Base-by-base conservation (phyloP, 2,329 filamentous ascomycete species). In the Raffaelea albimanens region DNA sequence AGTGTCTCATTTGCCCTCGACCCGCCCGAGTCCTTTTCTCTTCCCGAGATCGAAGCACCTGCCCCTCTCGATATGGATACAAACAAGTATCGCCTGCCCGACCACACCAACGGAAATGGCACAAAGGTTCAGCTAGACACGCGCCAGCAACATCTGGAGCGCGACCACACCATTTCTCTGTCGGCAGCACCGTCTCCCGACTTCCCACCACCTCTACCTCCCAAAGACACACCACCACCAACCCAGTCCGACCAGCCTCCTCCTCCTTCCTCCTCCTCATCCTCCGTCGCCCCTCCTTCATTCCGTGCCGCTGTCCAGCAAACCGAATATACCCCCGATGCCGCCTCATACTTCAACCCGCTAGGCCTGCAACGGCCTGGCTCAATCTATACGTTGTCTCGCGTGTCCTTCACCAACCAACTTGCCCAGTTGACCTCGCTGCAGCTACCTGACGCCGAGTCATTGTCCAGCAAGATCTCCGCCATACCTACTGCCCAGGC, bases 321-420 rank as follows among this genome's bases (percentile, higher is more conserved):
- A 51, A 22, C 40, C 19, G 68, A 72, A 25, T 75, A 68, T 53
- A 68, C 70, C 16, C 66, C 72, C 40, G 74, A 77, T 47, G 66
- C 75, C 29, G 67, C 72, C 36, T 71, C 75, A 34, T 85, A 85
- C 62, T 87, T 87, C 62, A 80, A 82, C 34, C 78, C 80, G 4
- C 72, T 80, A 40, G 78, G 78, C 20, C 70, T 81, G 41, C 78
- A 78, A 49, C 78, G 89, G 13, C 75, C 89, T 3, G 86, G 86
- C 39, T 97, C 91, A 33, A 89, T 97, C 56, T 96, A 95, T 66
- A 95, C 93, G 2, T 77, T 98, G 50, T 95, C 89, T 2, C 81
- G 91, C 40, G 85, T 85, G 31, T 96, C 91, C 7, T 95, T 98
- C 63, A 87, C 88, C 53, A 94, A 87, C 58, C 93, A 97, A 64